Evolutionary conservation across 176 grass and related monocot species (phyloP), one percentile per base, ranked within the genome.

Genomic region (Paspalum notatum): DNA sequence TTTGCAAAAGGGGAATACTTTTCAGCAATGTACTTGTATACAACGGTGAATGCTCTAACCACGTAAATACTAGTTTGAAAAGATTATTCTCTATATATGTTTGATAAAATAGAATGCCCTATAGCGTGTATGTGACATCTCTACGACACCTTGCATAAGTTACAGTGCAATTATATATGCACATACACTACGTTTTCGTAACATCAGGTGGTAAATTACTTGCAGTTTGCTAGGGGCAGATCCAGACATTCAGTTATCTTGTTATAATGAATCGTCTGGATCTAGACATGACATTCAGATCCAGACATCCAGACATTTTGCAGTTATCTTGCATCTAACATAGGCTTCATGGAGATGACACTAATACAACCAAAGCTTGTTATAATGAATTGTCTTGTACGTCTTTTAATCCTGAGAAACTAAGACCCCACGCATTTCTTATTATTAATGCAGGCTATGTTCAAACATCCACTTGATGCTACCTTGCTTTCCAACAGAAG

Each of bases 1-100:
- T 43, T 68, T 68, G 66, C 66, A 24, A 68, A 68, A 12, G 66
- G 66, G 20, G 66, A 68, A 10, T 68, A 68, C 66, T 20, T 45
- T 46, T 20, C 42, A 22, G 66, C 66, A 68, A 44, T 4, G 10
- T 7, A 0, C 0, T 46, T 24, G 2, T 68, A 68, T 68, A 3
- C 5, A 0, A 4, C 45, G 65, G 63, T 66, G 14, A 66, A 43
- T 4, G 1, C 32, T 64, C 12, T 1, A 44, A 6, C 18, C 18
- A 52, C 5, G 17, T 52, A 52, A 52, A 52, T 16, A 52, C 17
- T 12, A 15, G 50, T 16, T 16, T 52, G 50, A 17, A 16, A 52
- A 1, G 17, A 20, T 54, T 20, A 2, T n/a, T n/a, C n/a, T 18
- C 51, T 20, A 7, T 15, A 54, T 54, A 54, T 54, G 2, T 20